A percentile compares a stretch with the other conserved stretches of the same genome.
Conservation (phyloP, 1,284 basidiomycete species). For the Leucoagaricus sp. region DNA sequence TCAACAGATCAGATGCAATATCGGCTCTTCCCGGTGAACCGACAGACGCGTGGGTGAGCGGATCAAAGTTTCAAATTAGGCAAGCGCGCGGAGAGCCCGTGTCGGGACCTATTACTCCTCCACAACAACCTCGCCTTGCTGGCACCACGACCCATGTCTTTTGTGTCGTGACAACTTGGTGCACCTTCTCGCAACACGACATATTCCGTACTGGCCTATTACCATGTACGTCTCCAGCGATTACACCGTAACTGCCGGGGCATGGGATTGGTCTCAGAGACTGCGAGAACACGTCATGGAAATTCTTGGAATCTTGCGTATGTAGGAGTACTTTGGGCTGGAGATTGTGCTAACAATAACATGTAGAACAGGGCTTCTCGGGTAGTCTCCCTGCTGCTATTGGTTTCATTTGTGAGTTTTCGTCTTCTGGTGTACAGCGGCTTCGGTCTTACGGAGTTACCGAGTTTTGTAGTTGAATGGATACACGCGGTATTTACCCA, state of each 20-base stretch:
- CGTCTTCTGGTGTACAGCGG: too few relatives aligned
- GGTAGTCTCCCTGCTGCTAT: background rate
- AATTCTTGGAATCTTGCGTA: conserved; percentile 3
- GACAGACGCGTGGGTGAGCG: background rate
- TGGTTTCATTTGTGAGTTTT: background rate
- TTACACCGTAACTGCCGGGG: background rate
- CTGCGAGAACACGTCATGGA: background rate
- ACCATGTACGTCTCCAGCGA: conserved; percentile 4
- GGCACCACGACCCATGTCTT: conserved; percentile 9
- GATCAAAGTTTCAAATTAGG: conserved; percentile 10
- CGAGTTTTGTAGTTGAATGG: background rate
- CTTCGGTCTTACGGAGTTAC: too few relatives aligned
- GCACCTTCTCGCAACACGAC: background rate
- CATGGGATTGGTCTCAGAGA: conserved; percentile 5
- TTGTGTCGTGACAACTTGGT: background rate
- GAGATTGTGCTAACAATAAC: background rate
- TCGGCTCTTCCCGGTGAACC: too few relatives aligned
- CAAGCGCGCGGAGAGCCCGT: conserved; percentile 8
- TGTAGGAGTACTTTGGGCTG: background rate
- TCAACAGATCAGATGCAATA: too few relatives aligned
- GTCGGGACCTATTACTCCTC: background rate
- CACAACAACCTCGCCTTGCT: background rate
- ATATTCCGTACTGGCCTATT: background rate
- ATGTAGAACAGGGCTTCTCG: background rate
- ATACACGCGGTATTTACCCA: conserved; percentile 1